phyloP scores from a whole-genome alignment of 805 yeast species.

The Wickerhamomyces ciferrii region DNA sequence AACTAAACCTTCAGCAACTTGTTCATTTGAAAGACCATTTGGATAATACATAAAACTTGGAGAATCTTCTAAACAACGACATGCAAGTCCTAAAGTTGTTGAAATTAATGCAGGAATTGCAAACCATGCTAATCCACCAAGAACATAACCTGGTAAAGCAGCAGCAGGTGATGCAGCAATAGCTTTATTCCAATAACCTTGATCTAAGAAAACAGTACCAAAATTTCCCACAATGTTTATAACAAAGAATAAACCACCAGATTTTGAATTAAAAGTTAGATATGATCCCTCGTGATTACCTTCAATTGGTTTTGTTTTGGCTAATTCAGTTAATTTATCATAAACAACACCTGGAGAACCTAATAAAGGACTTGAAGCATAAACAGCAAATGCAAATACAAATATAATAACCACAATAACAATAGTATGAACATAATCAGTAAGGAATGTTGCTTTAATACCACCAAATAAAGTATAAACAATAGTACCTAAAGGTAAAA shows the following conservation, averaged over 20 bases:
- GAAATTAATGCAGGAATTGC: slow-evolving; percentile 83
- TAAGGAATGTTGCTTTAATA: slow-evolving; percentile 73
- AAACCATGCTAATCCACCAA: slow-evolving; percentile 90
- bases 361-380: slow-evolving; percentile 58
- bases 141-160: slow-evolving; percentile 80
- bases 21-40: slow-evolving; percentile 52
- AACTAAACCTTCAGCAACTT: slow-evolving; percentile 78
- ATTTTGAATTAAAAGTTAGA: slow-evolving; percentile 78
- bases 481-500: slow-evolving; percentile 77
- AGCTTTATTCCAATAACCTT: slow-evolving; percentile 87
- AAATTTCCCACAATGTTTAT: slow-evolving; percentile 87
- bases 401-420: slow-evolving; percentile 72
- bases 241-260: slow-evolving; percentile 87
- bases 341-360: slow-evolving; percentile 84
- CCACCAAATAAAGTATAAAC: slow-evolving; percentile 78
- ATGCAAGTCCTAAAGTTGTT: slow-evolving; percentile 84
- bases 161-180: slow-evolving; percentile 81
- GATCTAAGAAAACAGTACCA: slow-evolving; percentile 83
- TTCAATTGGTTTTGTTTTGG: slow-evolving; percentile 53
- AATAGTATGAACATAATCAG: slow-evolving; percentile 79
- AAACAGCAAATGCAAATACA: slow-evolving; percentile 76
- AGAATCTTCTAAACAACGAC: slow-evolving; percentile 62
- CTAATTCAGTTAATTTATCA: slow-evolving; percentile 63
- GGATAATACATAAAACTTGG: slow-evolving; percentile 83
- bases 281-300: slow-evolving; percentile 87